Percentiles rank a stretch among this genome's conserved stretches.
phyloP scores from a whole-genome alignment of 495 filamentous ascomycete species.

The Hyphodiscus hymeniophilus region DNA sequence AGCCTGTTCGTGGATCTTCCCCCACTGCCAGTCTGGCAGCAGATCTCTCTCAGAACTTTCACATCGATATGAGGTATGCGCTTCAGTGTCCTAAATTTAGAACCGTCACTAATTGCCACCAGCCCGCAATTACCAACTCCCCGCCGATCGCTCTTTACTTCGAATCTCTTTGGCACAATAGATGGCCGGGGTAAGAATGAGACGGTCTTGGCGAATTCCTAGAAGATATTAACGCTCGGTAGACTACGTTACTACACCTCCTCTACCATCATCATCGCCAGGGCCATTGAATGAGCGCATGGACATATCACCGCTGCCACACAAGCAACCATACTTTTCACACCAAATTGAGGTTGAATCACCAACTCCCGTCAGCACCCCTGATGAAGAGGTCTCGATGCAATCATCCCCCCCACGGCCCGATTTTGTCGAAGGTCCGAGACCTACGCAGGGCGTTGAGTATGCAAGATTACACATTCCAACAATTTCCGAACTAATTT shows the following conservation, averaged over 20 bases:
- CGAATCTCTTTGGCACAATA: conserved; percentile 58
- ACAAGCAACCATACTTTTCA: conserved; percentile 64
- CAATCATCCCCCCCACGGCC: conserved; percentile 38
- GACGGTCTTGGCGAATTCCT: conserved; percentile 6
- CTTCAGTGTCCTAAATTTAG: background rate
- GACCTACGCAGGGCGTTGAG: conserved; percentile 34
- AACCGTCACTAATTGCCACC: conserved; percentile 12
- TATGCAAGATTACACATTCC: conserved; percentile 30
- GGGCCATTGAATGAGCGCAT: conserved; percentile 67
- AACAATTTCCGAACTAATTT: conserved; percentile 7
- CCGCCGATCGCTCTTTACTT: conserved; percentile 85
- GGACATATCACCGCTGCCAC: conserved; percentile 92
- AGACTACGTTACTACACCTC: conserved; percentile 78
- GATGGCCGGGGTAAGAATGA: conserved; percentile 61
- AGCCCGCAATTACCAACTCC: conserved; percentile 91
- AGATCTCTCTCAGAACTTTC: conserved; percentile 94
- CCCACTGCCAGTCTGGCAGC: conserved; percentile 84
- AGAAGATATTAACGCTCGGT: conserved; percentile 22
- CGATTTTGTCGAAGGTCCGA: conserved; percentile 44
- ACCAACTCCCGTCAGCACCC: conserved; percentile 48
- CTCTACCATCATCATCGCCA: conserved; percentile 76
- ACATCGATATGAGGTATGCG: conserved; percentile 71
- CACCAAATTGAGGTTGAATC: conserved; percentile 57
- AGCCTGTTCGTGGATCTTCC: conserved; percentile 73
- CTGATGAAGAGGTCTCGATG: conserved; percentile 33